phyloP scores from a whole-genome alignment of 2,329 filamentous ascomycete species.

The Sclerotinia spermophila region DNA sequence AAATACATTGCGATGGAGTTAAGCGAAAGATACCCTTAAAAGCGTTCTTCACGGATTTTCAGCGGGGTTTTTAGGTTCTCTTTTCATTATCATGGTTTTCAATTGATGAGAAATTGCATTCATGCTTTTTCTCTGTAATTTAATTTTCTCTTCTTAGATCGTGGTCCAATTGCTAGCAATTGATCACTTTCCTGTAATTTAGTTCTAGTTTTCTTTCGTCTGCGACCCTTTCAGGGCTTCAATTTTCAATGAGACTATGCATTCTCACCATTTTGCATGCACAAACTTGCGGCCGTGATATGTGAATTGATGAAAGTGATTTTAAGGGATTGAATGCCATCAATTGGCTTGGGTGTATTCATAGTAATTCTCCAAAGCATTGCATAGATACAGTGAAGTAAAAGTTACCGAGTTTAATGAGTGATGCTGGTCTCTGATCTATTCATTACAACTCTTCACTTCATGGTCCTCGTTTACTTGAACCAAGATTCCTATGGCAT shows the following conservation, averaged over 20 bases:
- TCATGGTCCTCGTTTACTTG: neutral
- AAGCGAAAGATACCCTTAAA: neutral
- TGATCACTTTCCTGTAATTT: neutral
- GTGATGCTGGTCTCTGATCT: neutral
- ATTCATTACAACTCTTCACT: neutral
- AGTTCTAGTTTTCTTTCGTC: neutral
- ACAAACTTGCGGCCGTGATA: neutral
- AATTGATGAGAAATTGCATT: neutral
- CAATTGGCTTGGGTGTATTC: neutral
- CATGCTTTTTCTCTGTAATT: neutral
- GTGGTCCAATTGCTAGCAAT: slow-evolving; percentile 1
- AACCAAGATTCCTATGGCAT: neutral
- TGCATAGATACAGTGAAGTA: neutral
- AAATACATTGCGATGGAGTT: neutral
- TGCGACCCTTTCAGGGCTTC: neutral
- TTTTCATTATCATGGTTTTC: neutral
- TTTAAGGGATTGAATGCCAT: neutral
- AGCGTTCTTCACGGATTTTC: slow-evolving; percentile 1
- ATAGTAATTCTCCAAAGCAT: neutral
- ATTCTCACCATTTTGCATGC: neutral
- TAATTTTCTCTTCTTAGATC: neutral
- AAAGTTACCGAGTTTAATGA: neutral
- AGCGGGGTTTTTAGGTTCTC: neutral
- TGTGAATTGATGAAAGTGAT: neutral
- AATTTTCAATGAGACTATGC: neutral